Conservation (phyloP, 2,329 filamentous ascomycete genomes). For the Periconia sp. region DNA sequence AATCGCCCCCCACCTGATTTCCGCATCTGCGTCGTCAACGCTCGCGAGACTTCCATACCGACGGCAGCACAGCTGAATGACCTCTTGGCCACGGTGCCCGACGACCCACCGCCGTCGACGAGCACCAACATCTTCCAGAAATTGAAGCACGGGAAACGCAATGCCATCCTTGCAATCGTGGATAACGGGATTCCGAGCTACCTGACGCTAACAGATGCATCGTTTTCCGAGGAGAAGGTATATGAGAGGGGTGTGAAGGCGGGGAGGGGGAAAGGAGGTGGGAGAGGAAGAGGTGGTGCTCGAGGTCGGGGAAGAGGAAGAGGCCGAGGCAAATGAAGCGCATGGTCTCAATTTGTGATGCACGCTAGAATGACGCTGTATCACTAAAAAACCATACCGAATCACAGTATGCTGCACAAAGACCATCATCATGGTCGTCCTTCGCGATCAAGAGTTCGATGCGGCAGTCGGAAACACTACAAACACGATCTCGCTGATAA, state of each 20-base stretch:
- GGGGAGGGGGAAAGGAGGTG: constrained; percentile 40
- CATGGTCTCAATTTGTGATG: no score
- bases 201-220: constrained; percentile 75
- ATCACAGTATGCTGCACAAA: no score
- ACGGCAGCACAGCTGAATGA: constrained; percentile 70
- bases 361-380: no score
- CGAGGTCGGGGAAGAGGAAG: constrained; percentile 48
- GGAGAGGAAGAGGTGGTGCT: constrained; percentile 39
- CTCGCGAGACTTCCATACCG: constrained; percentile 70
- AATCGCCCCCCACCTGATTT: constrained; percentile 79
- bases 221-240: constrained; percentile 71
- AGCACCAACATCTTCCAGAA: constrained; percentile 68
- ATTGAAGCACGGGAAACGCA: constrained; percentile 81
- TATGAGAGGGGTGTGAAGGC: constrained; percentile 60
- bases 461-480: no score
- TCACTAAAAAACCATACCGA: no score
- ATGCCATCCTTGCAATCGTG: constrained; percentile 83
- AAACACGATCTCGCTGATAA: no score
- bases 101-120: constrained; percentile 64
- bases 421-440: no score
- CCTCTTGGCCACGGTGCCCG: constrained; percentile 73
- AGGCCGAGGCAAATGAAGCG: constrained; percentile 18
- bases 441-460: no score
- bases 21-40: constrained; percentile 78
- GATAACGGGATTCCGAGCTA: constrained; percentile 91